Evolutionary conservation across 1,284 basidiomycete species (phyloP).

Genomic region (Stereum hirsutum): DNA sequence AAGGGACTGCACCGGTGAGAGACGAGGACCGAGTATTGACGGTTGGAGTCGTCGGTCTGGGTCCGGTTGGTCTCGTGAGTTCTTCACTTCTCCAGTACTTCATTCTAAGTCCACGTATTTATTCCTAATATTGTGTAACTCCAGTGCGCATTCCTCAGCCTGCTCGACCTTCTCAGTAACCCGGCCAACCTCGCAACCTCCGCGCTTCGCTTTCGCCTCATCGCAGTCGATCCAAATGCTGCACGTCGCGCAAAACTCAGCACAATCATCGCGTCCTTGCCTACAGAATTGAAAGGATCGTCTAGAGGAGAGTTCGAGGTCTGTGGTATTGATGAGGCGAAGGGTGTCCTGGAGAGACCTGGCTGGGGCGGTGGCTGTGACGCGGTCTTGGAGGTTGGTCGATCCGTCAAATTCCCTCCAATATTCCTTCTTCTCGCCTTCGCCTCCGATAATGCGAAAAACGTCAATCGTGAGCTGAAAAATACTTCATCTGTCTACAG

Average conservation of each 20-base stretch:
- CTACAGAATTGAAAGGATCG: conserved; percentile 29
- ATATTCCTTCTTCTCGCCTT: background rate
- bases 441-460: too few relatives aligned
- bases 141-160: conserved; percentile 49
- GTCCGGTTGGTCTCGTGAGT: conserved; percentile 61
- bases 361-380: conserved; percentile 42
- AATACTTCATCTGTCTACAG: conserved; percentile 29
- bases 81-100: conserved; percentile 10
- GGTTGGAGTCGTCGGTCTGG: conserved; percentile 62
- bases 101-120: conserved; percentile 4
- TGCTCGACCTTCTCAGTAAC: conserved; percentile 51
- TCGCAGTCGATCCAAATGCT: conserved; percentile 56
- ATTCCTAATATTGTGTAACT: conserved; percentile 2
- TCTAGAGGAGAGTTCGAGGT: conserved; percentile 35
- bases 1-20: conserved; percentile 18
- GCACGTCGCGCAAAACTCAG: conserved; percentile 47
- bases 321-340: conserved; percentile 33
- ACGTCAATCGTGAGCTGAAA: too few relatives aligned
- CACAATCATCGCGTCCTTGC: conserved; percentile 43
- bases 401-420: background rate
- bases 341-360: too few relatives aligned
- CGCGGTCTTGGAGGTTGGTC: conserved; percentile 51
- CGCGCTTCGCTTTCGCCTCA: conserved; percentile 39
- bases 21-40: conserved; percentile 42
- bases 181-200: conserved; percentile 15